Percentiles rank a stretch among this genome's conserved stretches.
phyloP scores from a whole-genome alignment of 305 asterid species.

The Andrographis paniculata region DNA sequence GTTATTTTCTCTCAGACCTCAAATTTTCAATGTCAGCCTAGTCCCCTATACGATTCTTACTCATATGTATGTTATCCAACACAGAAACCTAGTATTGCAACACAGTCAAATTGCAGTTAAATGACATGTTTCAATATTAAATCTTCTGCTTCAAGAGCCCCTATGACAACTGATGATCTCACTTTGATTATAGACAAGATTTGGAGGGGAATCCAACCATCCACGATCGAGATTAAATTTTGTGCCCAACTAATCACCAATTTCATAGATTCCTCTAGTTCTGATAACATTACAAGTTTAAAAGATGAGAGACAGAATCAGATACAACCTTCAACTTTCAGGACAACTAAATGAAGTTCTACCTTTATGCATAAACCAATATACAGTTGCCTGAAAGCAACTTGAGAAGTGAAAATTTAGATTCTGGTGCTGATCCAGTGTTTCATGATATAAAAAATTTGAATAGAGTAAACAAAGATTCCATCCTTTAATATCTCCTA shows the following conservation, averaged over 20 bases:
- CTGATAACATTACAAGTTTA: conserved; percentile 1
- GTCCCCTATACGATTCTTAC: conserved; percentile 1
- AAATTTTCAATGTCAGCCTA: conserved; percentile 1
- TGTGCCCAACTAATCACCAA: conserved; percentile 1
- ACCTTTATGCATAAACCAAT: neutral
- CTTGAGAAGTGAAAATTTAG: conserved; percentile 3
- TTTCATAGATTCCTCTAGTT: neutral
- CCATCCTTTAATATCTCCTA: conserved; percentile 5
- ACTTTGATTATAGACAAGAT: neutral
- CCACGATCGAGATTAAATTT: neutral
- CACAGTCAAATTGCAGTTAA: neutral
- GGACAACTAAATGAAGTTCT: neutral
- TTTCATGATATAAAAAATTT: neutral
- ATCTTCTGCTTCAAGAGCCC: conserved; percentile 1
- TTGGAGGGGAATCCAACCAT: conserved; percentile 1
- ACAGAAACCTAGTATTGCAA: neutral
- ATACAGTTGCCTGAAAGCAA: neutral
- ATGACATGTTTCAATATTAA: neutral
- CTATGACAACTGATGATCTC: neutral
- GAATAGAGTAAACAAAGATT: conserved; percentile 4
- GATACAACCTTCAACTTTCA: neutral
- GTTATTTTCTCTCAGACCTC: no score
- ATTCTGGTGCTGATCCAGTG: neutral
- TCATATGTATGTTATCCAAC: neutral
- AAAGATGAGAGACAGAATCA: conserved; percentile 1